Base-by-base conservation (phyloP, 768 basidiomycete species). In the Psilocybe sp. region DNA sequence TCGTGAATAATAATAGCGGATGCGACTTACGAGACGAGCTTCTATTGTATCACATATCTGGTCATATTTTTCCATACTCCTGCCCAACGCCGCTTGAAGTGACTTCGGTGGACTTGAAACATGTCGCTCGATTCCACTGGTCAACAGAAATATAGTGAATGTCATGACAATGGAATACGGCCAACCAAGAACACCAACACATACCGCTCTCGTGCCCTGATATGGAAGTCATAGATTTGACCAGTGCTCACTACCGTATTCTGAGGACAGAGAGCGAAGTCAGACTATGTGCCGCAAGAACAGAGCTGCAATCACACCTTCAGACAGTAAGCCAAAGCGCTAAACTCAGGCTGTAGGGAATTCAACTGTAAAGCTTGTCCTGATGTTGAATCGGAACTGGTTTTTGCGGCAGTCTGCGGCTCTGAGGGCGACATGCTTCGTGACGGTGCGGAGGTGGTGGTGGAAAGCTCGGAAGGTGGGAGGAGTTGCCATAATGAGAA, bases 41-140 rank as follows among this genome's bases (percentile, higher is more conserved):
- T 92, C 90, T 44, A 92, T 80, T 1, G 82, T 72, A 60, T 92
- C 90, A 58, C 87, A 89, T 4, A 90, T 54, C 57, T 89, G 87
- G 59, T 92, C 88, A 56, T 86, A 92, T 59, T 79, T 85, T 62
- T 91, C 87, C 3, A 90, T 71, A 60, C 89, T 87, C 34, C 79
- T 79, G 13, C 88, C 84, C 32, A 92, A 72, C 14, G 85, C 75
- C 3, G 80, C 70, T 3, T 79, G 82, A 11, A 90, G 62, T 18
- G 82, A 74, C n/a, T 70, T 80, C 9, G 88, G 87, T 19, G 89
- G 87, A 50, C 75, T 65, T 3, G 78, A 74, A 2, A 80, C 77
- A 57, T 84, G 73, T 44, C 76, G 76, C 43, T 77, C 71, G 40
- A 89, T 76, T 10, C 77, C 78, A 39, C 88, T 89, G 49, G 44